phyloP scores from a whole-genome alignment of 129 eudicot genomes.

The carrot (Daucus carota) region DH1_v3.0 NC_030382.2:32966001-32966500 shows the following conservation, averaged over 20 bases:
- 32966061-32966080: constrained; percentile 70
- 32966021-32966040: constrained; percentile 63
- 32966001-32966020: constrained; percentile 74
- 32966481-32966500: constrained; percentile 18
- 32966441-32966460: constrained; percentile 21
- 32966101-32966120: constrained; percentile 70
- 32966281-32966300: constrained; percentile 22
- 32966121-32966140: constrained; percentile 69
- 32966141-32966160: constrained; percentile 79
- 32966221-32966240: neutral
- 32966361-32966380: constrained; percentile 32
- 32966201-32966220: constrained; percentile 16
- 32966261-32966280: constrained; percentile 10
- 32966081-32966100: constrained; percentile 68
- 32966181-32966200: constrained; percentile 38
- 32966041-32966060: constrained; percentile 81
- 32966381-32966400: constrained; percentile 65
- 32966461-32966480: constrained; percentile 16
- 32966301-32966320: constrained; percentile 50
- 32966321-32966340: constrained; percentile 18
- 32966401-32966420: constrained; percentile 73
- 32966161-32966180: constrained; percentile 64
- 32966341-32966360: constrained; percentile 13
- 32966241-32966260: neutral
- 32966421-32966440: constrained; percentile 65